phyloP scores from a whole-genome alignment of 2,329 filamentous ascomycete genomes.

The Calonectria pseudoturangicola region DNA sequence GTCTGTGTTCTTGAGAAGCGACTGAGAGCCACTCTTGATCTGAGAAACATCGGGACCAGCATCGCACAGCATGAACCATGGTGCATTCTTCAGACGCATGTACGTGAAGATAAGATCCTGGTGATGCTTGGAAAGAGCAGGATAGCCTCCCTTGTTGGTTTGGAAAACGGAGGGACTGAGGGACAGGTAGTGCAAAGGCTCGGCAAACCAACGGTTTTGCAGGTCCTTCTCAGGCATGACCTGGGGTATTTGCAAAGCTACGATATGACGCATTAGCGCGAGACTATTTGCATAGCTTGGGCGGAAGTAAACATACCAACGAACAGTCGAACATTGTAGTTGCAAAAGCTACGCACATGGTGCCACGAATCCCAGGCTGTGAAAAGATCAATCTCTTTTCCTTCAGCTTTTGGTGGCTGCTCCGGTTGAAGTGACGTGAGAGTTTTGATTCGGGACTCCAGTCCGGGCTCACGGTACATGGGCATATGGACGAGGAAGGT shows the following conservation, averaged over 20 bases:
- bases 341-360: conserved; percentile 87
- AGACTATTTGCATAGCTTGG: not conserved
- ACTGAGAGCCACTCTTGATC: conserved; percentile 52
- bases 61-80: conserved; percentile 79
- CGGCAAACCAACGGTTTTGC: conserved; percentile 81
- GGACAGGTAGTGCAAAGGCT: conserved; percentile 78
- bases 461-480: conserved; percentile 84
- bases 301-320: conserved; percentile 79
- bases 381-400: conserved; percentile 79
- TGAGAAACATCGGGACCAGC: conserved; percentile 69
- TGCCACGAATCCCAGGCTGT: conserved; percentile 97
- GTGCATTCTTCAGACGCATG: conserved; percentile 78
- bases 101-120: conserved; percentile 77
- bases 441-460: conserved; percentile 71
- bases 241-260: conserved; percentile 75
- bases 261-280: conserved; percentile 10
- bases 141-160: conserved; percentile 76
- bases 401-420: conserved; percentile 54
- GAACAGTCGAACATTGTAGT: conserved; percentile 86
- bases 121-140: conserved; percentile 76
- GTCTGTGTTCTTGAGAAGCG: conserved; percentile 52
- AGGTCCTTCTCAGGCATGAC: conserved; percentile 76
- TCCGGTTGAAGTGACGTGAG: conserved; percentile 67
- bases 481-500: conserved; percentile 88
- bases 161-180: conserved; percentile 74